phyloP scores from a whole-genome alignment of 148 eudicot genomes.

The Euryodendron excelsum region DNA sequence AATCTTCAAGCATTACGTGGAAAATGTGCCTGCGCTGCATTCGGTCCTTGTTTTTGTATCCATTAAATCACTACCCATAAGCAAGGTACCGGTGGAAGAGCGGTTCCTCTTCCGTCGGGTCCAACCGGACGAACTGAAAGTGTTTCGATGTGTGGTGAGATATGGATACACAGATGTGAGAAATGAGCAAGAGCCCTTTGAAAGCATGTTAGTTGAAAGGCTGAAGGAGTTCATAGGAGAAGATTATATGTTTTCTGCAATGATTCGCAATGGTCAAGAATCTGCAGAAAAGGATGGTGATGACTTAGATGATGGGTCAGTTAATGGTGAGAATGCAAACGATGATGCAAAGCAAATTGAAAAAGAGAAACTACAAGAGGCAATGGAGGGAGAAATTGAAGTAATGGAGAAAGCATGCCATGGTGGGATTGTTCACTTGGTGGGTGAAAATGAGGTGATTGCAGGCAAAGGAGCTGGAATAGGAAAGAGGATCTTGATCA shows the following conservation, averaged over 20 bases:
- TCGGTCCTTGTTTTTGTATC: slow-evolving; percentile 40
- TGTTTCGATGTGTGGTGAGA: slow-evolving; percentile 50
- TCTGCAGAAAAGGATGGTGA: not conserved
- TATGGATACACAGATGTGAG: slow-evolving; percentile 43
- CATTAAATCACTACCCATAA: slow-evolving; percentile 41
- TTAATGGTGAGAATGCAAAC: not conserved
- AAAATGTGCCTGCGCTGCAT: slow-evolving; percentile 39
- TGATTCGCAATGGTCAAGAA: not conserved
- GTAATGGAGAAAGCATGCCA: slow-evolving; percentile 25
- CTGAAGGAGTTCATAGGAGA: slow-evolving; percentile 31
- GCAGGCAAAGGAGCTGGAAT: slow-evolving; percentile 24
- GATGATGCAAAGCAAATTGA: not conserved
- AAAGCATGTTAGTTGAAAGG: slow-evolving; percentile 27
- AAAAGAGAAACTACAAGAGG: not conserved
- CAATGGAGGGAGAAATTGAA: slow-evolving; percentile 25
- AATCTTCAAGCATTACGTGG: slow-evolving; percentile 39
- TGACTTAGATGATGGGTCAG: not conserved
- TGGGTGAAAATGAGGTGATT: slow-evolving; percentile 41
- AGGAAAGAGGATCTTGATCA: slow-evolving; percentile 29
- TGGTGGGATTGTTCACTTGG: slow-evolving; percentile 41
- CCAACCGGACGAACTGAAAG: slow-evolving; percentile 19
- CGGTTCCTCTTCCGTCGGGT: slow-evolving; percentile 49
- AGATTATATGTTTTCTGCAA: not conserved
- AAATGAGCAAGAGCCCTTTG: slow-evolving; percentile 33
- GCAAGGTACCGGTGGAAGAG: slow-evolving; percentile 44